A percentile compares a stretch with the other conserved stretches of the same genome.
Evolutionary conservation across 129 eudicot species (phyloP).

Genomic region (Arctium lappa): DNA sequence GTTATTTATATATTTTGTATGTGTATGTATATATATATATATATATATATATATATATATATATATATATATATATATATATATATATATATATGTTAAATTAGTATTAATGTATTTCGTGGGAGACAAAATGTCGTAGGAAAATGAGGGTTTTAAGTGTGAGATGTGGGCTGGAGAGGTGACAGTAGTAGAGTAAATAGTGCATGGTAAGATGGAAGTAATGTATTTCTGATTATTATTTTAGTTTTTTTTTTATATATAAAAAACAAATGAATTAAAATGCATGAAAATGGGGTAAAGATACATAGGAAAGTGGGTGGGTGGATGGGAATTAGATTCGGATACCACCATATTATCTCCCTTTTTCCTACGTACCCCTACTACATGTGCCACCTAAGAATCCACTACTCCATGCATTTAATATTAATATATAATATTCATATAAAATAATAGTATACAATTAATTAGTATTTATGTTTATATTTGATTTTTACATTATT

Average conservation of each 20-base stretch:
- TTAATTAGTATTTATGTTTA: neutral
- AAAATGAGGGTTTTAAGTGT: conserved; percentile 14
- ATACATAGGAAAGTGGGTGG: neutral
- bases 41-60: too few relatives aligned
- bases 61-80: too few relatives aligned
- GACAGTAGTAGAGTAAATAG: conserved; percentile 20
- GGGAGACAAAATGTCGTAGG: conserved; percentile 15
- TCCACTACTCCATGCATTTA: conserved; percentile 14
- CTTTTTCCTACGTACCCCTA: conserved; percentile 21
- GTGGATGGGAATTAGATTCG: conserved; percentile 29
- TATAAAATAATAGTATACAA: neutral
- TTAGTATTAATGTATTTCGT: neutral
- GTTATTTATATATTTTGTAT: neutral
- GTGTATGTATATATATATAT: too few relatives aligned
- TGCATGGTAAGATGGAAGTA: neutral
- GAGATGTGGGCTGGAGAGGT: conserved; percentile 20
- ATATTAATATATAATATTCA: neutral
- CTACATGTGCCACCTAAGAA: conserved; percentile 14
- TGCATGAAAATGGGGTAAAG: conserved; percentile 29
- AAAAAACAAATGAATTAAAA: neutral
- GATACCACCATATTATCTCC: conserved; percentile 15
- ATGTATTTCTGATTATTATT: neutral
- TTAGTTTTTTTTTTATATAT: neutral
- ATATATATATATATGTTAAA: neutral
- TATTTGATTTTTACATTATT: neutral